Evolutionary conservation across 257 asterid species (phyloP).

Genomic region (Primulina huaijiensis): DNA sequence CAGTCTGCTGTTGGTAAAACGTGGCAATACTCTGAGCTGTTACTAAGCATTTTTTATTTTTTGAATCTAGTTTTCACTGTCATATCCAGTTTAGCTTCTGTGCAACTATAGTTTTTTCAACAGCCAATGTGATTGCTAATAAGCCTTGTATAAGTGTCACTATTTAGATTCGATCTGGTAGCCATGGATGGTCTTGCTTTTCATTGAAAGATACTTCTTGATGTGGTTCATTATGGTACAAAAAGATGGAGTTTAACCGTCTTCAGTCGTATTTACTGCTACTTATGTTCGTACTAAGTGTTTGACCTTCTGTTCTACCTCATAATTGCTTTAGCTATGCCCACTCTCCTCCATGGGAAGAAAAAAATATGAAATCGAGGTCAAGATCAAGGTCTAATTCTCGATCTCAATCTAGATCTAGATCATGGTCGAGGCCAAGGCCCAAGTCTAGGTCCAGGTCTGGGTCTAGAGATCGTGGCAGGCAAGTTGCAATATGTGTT

Average conservation of each 20-base stretch:
- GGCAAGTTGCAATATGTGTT: constrained; percentile 34
- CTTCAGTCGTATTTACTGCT: neutral
- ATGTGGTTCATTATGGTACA: neutral
- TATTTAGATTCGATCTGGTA: neutral
- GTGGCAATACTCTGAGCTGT: neutral
- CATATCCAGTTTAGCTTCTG: constrained; percentile 4
- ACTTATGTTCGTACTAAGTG: neutral
- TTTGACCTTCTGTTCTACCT: constrained; percentile 19
- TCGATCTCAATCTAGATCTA: constrained; percentile 58
- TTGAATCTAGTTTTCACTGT: neutral
- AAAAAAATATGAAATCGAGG: constrained; percentile 54
- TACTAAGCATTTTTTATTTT: neutral
- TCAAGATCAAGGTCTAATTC: constrained; percentile 43
- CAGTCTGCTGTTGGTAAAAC: constrained; percentile 5
- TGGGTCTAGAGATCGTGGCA: constrained; percentile 67
- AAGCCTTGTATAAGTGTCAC: neutral
- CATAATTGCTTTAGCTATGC: constrained; percentile 42
- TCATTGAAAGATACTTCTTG: constrained; percentile 4
- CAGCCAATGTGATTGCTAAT: neutral
- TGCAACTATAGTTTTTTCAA: neutral
- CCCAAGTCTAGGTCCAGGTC: constrained; percentile 50
- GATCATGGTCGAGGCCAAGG: constrained; percentile 61
- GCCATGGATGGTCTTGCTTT: neutral
- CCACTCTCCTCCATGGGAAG: constrained; percentile 76
- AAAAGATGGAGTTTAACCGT: neutral